These are phyloP conservation scores for Xylariaceae sp. DNA, from an alignment of 2,329 filamentous ascomycete species.

Conservation along the genomic window DNA sequence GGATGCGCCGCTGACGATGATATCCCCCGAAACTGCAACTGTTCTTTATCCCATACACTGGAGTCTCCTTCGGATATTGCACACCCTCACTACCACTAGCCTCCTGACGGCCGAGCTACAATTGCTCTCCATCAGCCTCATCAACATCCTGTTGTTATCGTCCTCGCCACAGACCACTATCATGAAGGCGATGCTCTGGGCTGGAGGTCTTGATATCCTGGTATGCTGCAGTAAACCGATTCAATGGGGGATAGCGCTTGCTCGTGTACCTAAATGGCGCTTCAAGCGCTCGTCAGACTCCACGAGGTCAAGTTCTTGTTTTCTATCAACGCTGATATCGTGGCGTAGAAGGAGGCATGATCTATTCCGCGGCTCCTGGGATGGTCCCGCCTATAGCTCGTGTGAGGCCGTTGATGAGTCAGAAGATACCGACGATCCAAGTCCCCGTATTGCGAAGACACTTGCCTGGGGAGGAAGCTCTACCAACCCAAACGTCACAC, in stretches of 20 bases:
- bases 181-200: constrained; percentile 78
- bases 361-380: constrained; percentile 30
- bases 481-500: constrained; percentile 15
- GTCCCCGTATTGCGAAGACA: constrained; percentile 8
- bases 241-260: constrained; percentile 76
- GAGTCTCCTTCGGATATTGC: constrained; percentile 64
- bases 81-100: constrained; percentile 82
- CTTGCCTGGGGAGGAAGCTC: constrained; percentile 22
- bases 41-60: constrained; percentile 80
- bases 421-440: constrained; percentile 25
- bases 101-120: constrained; percentile 82
- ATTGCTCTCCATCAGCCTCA: constrained; percentile 72
- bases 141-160: constrained; percentile 74
- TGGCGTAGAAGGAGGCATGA: constrained; percentile 44
- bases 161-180: constrained; percentile 78
- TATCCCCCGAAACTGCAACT: constrained; percentile 54
- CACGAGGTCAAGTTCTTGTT: constrained; percentile 32
- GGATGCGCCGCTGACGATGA: constrained; percentile 7
- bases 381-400: constrained; percentile 31
- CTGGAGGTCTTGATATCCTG: constrained; percentile 72
- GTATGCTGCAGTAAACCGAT: constrained; percentile 68
- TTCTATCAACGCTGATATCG: constrained; percentile 39
- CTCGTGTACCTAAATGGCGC: constrained; percentile 86
- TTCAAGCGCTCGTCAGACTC: constrained; percentile 55
- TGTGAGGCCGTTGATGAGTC: constrained; percentile 30